These are phyloP conservation scores for Nemania sp. DNA, from an alignment of 2,329 filamentous ascomycete species.

Conservation along the genomic window DNA sequence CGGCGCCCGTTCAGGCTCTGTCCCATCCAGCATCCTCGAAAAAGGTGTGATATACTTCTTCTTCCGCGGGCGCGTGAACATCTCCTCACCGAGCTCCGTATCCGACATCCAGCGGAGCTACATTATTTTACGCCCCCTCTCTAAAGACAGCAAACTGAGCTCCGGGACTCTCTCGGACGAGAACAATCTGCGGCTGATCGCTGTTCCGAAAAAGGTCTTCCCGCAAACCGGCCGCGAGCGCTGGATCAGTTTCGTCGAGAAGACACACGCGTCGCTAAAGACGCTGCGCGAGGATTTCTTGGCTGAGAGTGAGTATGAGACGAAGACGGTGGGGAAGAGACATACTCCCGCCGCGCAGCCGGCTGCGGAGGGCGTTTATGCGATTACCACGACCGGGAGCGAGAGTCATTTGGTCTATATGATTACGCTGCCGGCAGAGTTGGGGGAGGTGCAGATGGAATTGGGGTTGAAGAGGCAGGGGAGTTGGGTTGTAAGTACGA, in stretches of 20 bases:
- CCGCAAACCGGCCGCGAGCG: slow-evolving; percentile 69
- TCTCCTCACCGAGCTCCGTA: slow-evolving; percentile 69
- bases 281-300: slow-evolving; percentile 76
- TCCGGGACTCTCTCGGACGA: slow-evolving; percentile 51
- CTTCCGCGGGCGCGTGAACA: slow-evolving; percentile 74
- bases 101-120: slow-evolving; percentile 77
- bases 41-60: slow-evolving; percentile 94
- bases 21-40: slow-evolving; percentile 67
- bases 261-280: slow-evolving; percentile 65
- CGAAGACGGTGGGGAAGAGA: slow-evolving; percentile 72
- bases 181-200: slow-evolving; percentile 70
- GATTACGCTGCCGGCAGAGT: slow-evolving; percentile 70
- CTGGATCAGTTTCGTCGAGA: slow-evolving; percentile 84
- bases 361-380: slow-evolving; percentile 84
- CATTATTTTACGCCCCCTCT: slow-evolving; percentile 76
- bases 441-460: slow-evolving; percentile 73
- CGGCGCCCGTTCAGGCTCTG: slow-evolving; percentile 38
- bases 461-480: slow-evolving; percentile 73
- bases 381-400: slow-evolving; percentile 71
- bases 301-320: slow-evolving; percentile 67
- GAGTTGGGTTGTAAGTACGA: slow-evolving; percentile 77
- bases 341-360: slow-evolving; percentile 71
- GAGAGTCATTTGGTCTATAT: slow-evolving; percentile 80
- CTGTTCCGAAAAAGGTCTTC: slow-evolving; percentile 82
- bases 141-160: slow-evolving; percentile 68